A percentile compares a stretch with the other conserved stretches of the same genome.
These are phyloP conservation scores for Fusarium cyanostomum DNA, from an alignment of 2,329 filamentous ascomycete species.

Conservation along the genomic window DNA sequence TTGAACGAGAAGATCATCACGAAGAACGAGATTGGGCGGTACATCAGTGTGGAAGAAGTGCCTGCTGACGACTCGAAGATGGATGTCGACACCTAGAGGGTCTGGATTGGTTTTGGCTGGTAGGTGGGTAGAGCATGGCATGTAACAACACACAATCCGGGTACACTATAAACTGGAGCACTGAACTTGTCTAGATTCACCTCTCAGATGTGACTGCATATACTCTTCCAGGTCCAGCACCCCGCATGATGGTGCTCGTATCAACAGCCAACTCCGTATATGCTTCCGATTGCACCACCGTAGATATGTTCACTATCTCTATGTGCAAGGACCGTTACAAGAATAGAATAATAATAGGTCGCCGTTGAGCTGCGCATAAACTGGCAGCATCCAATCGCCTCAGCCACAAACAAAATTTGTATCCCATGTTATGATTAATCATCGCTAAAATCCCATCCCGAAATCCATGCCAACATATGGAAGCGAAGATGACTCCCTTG, in stretches of 20 bases:
- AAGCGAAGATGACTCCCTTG: conserved; percentile 14
- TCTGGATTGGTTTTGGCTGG: conserved; percentile 11
- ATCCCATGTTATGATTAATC: conserved; percentile 18
- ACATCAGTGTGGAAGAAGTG: conserved; percentile 90
- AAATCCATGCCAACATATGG: conserved; percentile 15
- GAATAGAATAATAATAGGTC: conserved; percentile 25
- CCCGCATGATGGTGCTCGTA: neutral
- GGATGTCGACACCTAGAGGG: conserved; percentile 69
- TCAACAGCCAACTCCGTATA: conserved; percentile 1
- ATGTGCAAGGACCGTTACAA: conserved; percentile 27
- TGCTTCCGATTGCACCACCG: conserved; percentile 2
- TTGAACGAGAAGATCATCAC: conserved; percentile 96
- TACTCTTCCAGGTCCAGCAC: neutral
- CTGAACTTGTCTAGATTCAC: conserved; percentile 20
- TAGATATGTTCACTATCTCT: conserved; percentile 8
- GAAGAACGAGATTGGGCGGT: conserved; percentile 93
- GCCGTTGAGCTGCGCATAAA: conserved; percentile 3
- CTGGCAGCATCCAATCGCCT: conserved; percentile 12
- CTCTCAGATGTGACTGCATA: conserved; percentile 11
- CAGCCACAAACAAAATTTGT: conserved; percentile 7
- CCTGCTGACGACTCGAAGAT: conserved; percentile 74
- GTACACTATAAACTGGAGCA: conserved; percentile 32
- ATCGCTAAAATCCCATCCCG: conserved; percentile 30
- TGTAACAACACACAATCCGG: conserved; percentile 41
- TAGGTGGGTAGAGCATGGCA: conserved; percentile 32